phyloP scores from a whole-genome alignment of 1,284 basidiomycete genomes.

The Caloboletus firmus region DNA sequence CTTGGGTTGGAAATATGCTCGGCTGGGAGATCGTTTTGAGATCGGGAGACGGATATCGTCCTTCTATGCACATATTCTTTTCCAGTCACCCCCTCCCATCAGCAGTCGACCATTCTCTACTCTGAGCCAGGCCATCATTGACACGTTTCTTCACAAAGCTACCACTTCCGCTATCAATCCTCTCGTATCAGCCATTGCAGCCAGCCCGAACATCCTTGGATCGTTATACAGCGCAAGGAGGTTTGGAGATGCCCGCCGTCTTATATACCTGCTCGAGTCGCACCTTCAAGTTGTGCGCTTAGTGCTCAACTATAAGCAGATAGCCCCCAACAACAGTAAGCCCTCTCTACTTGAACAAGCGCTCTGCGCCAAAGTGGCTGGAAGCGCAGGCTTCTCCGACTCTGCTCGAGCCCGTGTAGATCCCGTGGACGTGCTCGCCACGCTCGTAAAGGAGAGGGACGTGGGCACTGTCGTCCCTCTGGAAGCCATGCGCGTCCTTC shows the following conservation, averaged over 20 bases:
- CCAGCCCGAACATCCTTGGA: conserved; percentile 57
- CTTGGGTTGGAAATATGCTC: conserved; percentile 77
- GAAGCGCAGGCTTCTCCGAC: conserved; percentile 50
- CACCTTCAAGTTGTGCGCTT: conserved; percentile 62
- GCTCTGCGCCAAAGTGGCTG: conserved; percentile 60
- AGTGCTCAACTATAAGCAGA: conserved; percentile 63
- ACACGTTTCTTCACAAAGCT: conserved; percentile 67
- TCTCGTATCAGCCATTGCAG: conserved; percentile 65
- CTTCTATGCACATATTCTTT: conserved; percentile 67
- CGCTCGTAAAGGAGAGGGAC: conserved; percentile 62
- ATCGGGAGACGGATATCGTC: conserved; percentile 67
- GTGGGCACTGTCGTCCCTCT: conserved; percentile 58
- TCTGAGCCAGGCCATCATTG: conserved; percentile 62
- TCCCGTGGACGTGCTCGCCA: conserved; percentile 69
- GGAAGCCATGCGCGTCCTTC: conserved; percentile 65
- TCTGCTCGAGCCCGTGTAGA: conserved; percentile 50
- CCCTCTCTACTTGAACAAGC: conserved; percentile 73
- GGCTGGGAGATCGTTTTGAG: conserved; percentile 77
- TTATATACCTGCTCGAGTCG: conserved; percentile 69
- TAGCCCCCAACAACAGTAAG: conserved; percentile 39
- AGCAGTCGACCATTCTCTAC: conserved; percentile 54
- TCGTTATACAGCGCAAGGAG: conserved; percentile 63
- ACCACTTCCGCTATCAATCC: conserved; percentile 76
- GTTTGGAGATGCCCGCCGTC: conserved; percentile 63
- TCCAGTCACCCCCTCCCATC: conserved; percentile 56